These are phyloP conservation scores for Acanthamoeba sp. DNA, from an alignment of 208 protist species.

Conservation along the genomic window DNA sequence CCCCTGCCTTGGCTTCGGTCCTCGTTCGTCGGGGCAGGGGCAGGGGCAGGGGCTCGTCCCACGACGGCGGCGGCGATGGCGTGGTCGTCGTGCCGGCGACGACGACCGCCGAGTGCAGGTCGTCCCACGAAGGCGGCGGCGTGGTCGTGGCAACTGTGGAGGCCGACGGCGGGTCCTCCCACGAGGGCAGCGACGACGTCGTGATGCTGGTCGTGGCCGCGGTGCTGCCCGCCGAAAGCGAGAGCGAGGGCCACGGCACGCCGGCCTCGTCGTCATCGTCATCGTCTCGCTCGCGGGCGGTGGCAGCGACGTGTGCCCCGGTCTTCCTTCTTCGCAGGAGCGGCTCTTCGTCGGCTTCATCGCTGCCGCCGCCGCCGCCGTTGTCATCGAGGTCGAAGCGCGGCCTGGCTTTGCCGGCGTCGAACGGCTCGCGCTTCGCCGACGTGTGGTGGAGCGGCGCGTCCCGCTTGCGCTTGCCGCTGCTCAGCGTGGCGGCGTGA, in stretches of 20 bases:
- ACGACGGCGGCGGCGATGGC: neutral
- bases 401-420: neutral
- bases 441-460: neutral
- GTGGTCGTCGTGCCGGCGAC: no score
- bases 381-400: neutral
- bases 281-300: neutral
- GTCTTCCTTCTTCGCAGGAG: neutral
- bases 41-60: no score
- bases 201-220: neutral
- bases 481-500: neutral
- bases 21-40: no score
- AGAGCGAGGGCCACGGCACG: neutral
- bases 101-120: no score
- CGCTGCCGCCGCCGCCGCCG: neutral
- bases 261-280: neutral
- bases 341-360: neutral
- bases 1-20: no score
- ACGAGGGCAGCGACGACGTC: neutral
- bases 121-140: no score
- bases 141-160: no score
- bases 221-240: neutral
- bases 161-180: neutral
- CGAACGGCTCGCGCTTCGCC: neutral
- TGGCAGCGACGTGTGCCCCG: neutral
- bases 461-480: constrained; percentile 2